Percentiles rank a stretch among this genome's conserved stretches.
These are phyloP conservation scores for Stylosanthes scabra DNA, from an alignment of 331 rosid species.

Conservation along the genomic window DNA sequence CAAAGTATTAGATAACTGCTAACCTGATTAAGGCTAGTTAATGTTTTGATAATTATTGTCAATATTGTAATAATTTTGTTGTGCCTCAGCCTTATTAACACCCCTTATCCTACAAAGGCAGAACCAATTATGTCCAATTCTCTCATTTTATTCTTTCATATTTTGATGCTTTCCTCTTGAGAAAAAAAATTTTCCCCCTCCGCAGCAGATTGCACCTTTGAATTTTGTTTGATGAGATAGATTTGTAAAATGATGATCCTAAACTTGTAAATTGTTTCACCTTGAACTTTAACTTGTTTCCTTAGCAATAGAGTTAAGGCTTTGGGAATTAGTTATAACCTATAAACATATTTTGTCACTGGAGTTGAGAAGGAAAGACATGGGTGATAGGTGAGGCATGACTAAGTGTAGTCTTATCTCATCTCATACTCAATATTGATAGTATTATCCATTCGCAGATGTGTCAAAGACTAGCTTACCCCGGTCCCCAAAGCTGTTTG, in stretches of 20 bases:
- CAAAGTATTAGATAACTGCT: conserved; percentile 24
- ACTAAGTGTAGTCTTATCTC: conserved; percentile 12
- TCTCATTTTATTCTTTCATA: conserved; percentile 27
- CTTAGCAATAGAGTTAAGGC: conserved; percentile 4
- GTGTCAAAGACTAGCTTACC: background rate
- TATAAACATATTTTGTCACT: background rate
- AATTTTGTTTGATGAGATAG: conserved; percentile 33
- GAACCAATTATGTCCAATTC: conserved; percentile 12
- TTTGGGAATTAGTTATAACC: conserved; percentile 18
- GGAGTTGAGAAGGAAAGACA: conserved; percentile 16
- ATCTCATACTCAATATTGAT: conserved; percentile 10
- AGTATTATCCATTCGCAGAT: background rate
- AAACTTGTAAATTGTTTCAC: conserved; percentile 7
- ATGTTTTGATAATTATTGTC: conserved; percentile 20
- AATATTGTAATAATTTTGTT: conserved; percentile 20
- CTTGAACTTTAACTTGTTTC: conserved; percentile 8
- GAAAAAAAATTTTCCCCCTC: conserved; percentile 17
- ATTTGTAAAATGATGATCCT: conserved; percentile 6
- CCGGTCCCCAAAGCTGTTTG: conserved; percentile 9
- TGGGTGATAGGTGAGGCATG: conserved; percentile 15
- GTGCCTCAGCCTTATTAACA: conserved; percentile 6
- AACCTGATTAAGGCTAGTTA: conserved; percentile 25
- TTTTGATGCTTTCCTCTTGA: conserved; percentile 20
- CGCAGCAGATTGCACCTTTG: conserved; percentile 8
- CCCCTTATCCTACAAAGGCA: conserved; percentile 16